Base-by-base conservation (phyloP, 1,284 basidiomycete genomes). In the Apiotrichum sp. region DNA sequence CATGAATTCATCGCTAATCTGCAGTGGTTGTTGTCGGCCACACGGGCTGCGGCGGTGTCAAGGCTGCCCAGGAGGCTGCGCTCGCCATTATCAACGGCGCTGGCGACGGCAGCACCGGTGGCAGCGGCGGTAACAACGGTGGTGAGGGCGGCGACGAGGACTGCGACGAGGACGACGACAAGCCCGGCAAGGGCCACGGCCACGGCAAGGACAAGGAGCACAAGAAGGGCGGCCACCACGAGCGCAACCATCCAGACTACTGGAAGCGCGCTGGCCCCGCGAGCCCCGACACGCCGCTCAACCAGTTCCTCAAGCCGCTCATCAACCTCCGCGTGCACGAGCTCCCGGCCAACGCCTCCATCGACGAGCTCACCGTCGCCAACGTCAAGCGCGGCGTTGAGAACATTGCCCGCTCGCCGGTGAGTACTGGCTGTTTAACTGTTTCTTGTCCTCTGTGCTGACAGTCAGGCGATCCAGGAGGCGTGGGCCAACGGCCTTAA, bases 1-100 rank as follows among this genome's bases (percentile, higher is more conserved):
- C 36, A 38, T 9, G 36, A 9, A 9, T 9, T 10, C 10, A 46
- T 33, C 44, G 29, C 43, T 13, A 8, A 8, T 46, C 8, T 42
- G n/a, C 70, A 88, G 87, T 93, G 61, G 79, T 89, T 56, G 78
- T 93, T 60, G 87, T 86, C 29, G 90, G 89, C 41, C 90, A 92
- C 74, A 86, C 85, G 6, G 78, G 83, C 61, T 93, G 89, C 68
- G 90, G 88, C 57, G 90, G 89, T 13, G 75, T 72, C 58, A 85
- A 84, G 31, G 78, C 80, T 0, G 87, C 87, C 0, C 86, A 84
- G 57, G 67, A 58, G 38, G 59, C 69, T 1, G 67, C 67, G 3
- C 56, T 59, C 29, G 65, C 65, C 8, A 41, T 41, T n/a, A 13
- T 41, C 40, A 33, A 39, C 50, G 22, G 52, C 22, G 47, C 43